A percentile compares a stretch with the other conserved stretches of the same genome.
phyloP scores from a whole-genome alignment of 2,329 filamentous ascomycete genomes.

The Colletotrichum melonis region DNA sequence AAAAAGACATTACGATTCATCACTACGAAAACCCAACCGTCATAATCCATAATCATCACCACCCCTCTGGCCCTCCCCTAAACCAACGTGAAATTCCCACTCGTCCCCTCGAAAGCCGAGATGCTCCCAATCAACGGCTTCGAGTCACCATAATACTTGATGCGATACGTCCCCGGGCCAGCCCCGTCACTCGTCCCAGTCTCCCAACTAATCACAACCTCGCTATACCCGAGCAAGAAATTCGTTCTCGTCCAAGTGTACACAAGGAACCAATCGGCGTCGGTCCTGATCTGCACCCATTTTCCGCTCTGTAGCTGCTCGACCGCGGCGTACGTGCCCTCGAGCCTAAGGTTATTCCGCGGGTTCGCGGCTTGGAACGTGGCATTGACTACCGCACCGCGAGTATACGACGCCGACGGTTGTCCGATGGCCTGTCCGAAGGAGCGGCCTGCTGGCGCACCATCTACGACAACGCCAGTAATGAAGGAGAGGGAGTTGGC shows the following conservation, averaged over 20 bases:
- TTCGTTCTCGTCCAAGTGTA: conserved; percentile 83
- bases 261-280: conserved; percentile 85
- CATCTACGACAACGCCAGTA: conserved; percentile 80
- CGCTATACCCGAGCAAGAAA: conserved; percentile 77
- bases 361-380: conserved; percentile 90
- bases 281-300: conserved; percentile 78
- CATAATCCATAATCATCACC: background rate
- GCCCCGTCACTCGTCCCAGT: conserved; percentile 57
- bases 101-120: conserved; percentile 76
- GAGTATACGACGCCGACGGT: conserved; percentile 62
- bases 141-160: conserved; percentile 87
- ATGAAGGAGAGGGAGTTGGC: conserved; percentile 84
- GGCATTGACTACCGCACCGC: conserved; percentile 72
- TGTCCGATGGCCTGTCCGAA: conserved; percentile 77
- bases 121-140: conserved; percentile 74
- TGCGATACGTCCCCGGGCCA: conserved; percentile 76
- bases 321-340: conserved; percentile 80
- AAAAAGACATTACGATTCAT: background rate
- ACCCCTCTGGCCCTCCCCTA: conserved; percentile 15
- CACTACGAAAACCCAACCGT: background rate
- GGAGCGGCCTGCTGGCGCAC: conserved; percentile 69
- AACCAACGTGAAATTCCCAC: conserved; percentile 61
- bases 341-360: conserved; percentile 85
- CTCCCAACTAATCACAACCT: conserved; percentile 86
- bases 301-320: conserved; percentile 64